Evolutionary conservation across 1,284 basidiomycete species (phyloP).

Genomic region (Trichosporon ovoides): DNA sequence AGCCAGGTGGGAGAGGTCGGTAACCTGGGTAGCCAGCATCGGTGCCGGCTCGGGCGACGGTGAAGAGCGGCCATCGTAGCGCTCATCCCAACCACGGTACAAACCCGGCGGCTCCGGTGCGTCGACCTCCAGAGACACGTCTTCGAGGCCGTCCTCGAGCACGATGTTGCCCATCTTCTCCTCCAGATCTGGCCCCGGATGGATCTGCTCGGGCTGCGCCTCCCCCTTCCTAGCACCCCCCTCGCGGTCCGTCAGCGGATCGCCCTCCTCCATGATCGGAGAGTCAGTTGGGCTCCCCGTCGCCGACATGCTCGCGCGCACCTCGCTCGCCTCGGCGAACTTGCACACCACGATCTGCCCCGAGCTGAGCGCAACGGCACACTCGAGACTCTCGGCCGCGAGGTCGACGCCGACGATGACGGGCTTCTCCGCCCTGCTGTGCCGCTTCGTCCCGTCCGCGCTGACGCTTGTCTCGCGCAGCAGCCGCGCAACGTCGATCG

Average conservation of each 20-base stretch:
- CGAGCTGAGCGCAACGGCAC: conserved; percentile 57
- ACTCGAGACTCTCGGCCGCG: conserved; percentile 63
- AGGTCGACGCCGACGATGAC: conserved; percentile 58
- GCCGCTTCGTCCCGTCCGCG: too few species aligned
- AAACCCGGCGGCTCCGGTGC: conserved; percentile 14
- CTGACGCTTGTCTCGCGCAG: conserved; percentile 32
- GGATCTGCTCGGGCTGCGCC: not conserved
- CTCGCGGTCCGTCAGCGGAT: not conserved
- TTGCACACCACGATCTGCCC: conserved; percentile 65
- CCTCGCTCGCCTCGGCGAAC: conserved; percentile 48
- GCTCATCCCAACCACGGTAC: not conserved
- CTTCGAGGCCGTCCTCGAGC: conserved; percentile 30
- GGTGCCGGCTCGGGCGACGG: not conserved
- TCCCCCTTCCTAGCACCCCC: too few species aligned
- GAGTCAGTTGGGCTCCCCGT: not conserved
- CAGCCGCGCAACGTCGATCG: conserved; percentile 57
- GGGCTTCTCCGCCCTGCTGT: conserved; percentile 30
- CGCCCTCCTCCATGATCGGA: not conserved
- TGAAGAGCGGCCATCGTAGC: not conserved
- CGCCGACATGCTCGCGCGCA: not conserved
- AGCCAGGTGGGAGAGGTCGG: conserved; percentile 41
- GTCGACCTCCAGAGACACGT: not conserved
- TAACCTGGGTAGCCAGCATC: conserved; percentile 22
- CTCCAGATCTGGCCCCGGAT: not conserved
- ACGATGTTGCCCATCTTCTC: not conserved